Evolutionary conservation across 495 filamentous ascomycete genomes (phyloP), one percentile per base, ranked within the genome.

Genomic region (Aspergillus bridgeri): DNA sequence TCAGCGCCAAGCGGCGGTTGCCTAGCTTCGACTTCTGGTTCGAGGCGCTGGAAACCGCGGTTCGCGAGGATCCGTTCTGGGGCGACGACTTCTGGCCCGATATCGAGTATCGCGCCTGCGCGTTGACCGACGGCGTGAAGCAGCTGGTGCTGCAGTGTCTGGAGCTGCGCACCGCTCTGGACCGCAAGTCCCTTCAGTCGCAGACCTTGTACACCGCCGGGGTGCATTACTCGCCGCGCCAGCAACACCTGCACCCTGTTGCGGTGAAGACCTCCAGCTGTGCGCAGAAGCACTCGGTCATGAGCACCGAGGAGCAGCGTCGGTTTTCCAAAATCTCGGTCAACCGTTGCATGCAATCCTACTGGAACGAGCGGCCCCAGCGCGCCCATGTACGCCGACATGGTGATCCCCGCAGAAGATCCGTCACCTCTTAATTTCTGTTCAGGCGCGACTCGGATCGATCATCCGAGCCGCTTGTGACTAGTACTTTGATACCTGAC

Each of bases 11-110:
- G 22, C 33, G 48, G 11, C 61, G 59, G 27, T 57, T 74, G 38
- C 79, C 79, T 13, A 71, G 68, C 47, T 81, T 85, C 53, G 75
- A 74, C 19, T 83, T 83, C 64, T 83, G 83, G 77, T 71, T 83
- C 19, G 64, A 74, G 44, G 75, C 82, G 3, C 65, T 86, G 27
- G 76, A 81, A 52, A 70, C 66, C 0, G 83, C 83, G 2, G 74
- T 85, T 3, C 71, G 75, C 38, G 68, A 76, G 51, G 83, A 86
- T 58, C 68, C 79, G 1, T 82, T 85, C 63, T 86, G 79, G 79
- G 81, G 83, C 50, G 74, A 78, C 27, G 69, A 70, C 20, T 78
- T 81, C 65, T 85, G 80, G 80, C 73, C 78, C 1, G 74, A 78
- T 33, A 81, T 84, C 45, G 73, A 81, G 56, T 67, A 79, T 25